These are phyloP conservation scores for Silene conica DNA, from an alignment of 148 eudicot species.

Conservation along the genomic window DNA sequence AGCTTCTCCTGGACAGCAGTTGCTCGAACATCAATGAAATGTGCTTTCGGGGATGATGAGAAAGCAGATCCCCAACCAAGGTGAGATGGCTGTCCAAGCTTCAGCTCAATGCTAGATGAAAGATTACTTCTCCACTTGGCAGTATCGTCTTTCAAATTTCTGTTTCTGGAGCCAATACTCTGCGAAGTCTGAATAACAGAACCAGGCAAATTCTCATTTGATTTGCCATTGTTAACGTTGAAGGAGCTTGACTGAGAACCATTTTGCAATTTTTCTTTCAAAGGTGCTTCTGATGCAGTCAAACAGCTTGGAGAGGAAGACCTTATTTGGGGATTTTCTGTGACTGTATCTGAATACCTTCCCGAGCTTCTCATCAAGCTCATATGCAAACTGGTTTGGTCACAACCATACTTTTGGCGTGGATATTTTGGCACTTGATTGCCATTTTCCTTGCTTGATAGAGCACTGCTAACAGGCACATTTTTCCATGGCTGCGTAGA, in stretches of 20 bases:
- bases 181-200: slow-evolving; percentile 27
- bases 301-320: slow-evolving; percentile 20
- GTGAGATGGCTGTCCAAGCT: slow-evolving; percentile 69
- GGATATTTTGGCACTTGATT: slow-evolving; percentile 23
- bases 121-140: slow-evolving; percentile 24
- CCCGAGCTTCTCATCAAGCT: slow-evolving; percentile 24
- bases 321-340: slow-evolving; percentile 25
- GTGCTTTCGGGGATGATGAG: slow-evolving; percentile 24
- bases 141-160: slow-evolving; percentile 29
- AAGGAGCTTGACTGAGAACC: slow-evolving; percentile 26
- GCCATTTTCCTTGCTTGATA: slow-evolving; percentile 17
- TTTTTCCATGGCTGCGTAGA: slow-evolving; percentile 31
- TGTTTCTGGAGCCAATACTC: slow-evolving; percentile 20
- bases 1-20: slow-evolving; percentile 31
- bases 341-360: slow-evolving; percentile 23
- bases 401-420: slow-evolving; percentile 26
- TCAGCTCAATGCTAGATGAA: slow-evolving; percentile 51
- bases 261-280: slow-evolving; percentile 23
- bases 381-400: slow-evolving; percentile 17
- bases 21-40: slow-evolving; percentile 25
- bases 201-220: slow-evolving; percentile 25
- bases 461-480: slow-evolving; percentile 23
- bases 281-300: slow-evolving; percentile 25
- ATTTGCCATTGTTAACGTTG: slow-evolving; percentile 14
- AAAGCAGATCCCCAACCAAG: slow-evolving; percentile 33